Evolutionary conservation across 73 alveolate species (phyloP).

Genomic region (Paramecium sexaurelia): DNA sequence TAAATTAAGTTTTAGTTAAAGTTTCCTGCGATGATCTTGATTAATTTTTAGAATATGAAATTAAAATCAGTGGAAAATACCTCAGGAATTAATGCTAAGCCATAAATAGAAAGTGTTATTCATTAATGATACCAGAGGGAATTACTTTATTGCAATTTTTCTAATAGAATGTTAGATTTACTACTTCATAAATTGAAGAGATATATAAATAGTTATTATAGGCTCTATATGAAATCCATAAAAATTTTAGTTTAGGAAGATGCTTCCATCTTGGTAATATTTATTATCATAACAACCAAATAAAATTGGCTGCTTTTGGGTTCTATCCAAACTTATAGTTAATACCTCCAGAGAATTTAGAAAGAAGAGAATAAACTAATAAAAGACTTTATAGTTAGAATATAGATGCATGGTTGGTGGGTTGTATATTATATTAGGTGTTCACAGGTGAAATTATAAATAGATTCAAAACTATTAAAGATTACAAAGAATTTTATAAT

Average conservation of each 20-base stretch:
- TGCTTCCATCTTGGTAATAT: not conserved
- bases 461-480: not conserved
- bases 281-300: not conserved
- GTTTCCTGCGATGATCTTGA: not conserved
- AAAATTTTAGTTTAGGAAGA: not conserved
- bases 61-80: not conserved
- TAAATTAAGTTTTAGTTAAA: not conserved
- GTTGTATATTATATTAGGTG: not conserved
- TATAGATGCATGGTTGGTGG: not conserved
- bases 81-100: not conserved
- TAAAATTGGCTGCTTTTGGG: not conserved
- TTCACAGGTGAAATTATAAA: not conserved
- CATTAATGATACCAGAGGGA: not conserved
- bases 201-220: not conserved
- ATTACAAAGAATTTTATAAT: not conserved
- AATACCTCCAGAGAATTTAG: not conserved
- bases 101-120: not conserved
- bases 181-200: not conserved
- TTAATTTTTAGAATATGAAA: not conserved
- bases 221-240: not conserved
- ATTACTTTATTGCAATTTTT: not conserved
- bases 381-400: not conserved
- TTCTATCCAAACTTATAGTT: not conserved
- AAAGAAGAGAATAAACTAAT: not conserved
- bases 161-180: not conserved